Evolutionary conservation across 768 basidiomycete species (phyloP).

Genomic region (Xerocomellus intermedius): DNA sequence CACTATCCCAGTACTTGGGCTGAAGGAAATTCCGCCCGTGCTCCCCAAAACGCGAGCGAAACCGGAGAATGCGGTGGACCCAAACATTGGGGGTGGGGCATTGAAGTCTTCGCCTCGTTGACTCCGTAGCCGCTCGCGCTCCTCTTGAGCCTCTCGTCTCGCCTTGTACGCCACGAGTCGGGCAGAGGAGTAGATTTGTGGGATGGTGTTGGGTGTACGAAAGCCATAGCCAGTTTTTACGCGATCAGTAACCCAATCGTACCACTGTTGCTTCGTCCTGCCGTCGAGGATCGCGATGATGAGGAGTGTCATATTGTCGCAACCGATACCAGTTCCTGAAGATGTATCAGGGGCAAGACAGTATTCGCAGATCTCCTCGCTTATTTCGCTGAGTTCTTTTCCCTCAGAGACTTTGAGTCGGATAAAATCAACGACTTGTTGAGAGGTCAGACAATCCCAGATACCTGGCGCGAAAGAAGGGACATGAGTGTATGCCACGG

Average conservation of each 20-base stretch:
- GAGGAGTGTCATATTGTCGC: constrained; percentile 98
- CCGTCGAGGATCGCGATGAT: constrained; percentile 87
- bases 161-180: constrained; percentile 64
- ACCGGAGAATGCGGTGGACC: constrained; percentile 41
- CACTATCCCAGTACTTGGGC: constrained; percentile 52
- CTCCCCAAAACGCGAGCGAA: constrained; percentile 57
- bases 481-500: constrained; percentile 1
- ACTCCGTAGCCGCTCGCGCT: constrained; percentile 40
- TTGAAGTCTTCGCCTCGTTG: constrained; percentile 36
- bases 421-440: constrained; percentile 88
- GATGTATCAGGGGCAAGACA: constrained; percentile 94
- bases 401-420: constrained; percentile 79
- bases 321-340: constrained; percentile 89
- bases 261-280: constrained; percentile 90
- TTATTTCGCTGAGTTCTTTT: constrained; percentile 76
- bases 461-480: constrained; percentile 60
- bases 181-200: constrained; percentile 70
- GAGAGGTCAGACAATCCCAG: constrained; percentile 95
- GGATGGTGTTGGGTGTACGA: constrained; percentile 69
- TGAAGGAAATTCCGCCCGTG: constrained; percentile 64
- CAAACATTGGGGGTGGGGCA: constrained; percentile 26
- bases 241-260: constrained; percentile 81
- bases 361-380: constrained; percentile 86
- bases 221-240: constrained; percentile 76
- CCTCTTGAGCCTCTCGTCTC: constrained; percentile 56